Conservation (phyloP, 2,329 filamentous ascomycete species). For the Neofusicoccum sp. region DNA sequence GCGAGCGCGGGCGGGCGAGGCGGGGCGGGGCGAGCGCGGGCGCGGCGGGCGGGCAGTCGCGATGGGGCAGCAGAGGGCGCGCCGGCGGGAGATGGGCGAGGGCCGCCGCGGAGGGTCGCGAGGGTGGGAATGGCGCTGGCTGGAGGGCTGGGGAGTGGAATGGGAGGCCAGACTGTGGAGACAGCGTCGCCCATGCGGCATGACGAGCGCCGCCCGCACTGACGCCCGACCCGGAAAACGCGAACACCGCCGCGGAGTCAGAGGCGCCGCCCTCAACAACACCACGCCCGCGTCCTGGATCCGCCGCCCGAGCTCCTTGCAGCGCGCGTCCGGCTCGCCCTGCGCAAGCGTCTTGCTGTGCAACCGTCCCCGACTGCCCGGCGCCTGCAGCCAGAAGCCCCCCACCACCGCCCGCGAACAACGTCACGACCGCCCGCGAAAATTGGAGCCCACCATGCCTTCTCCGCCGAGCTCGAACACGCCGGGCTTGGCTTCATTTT, state of each 20-base stretch:
- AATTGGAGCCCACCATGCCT: constrained; percentile 50
- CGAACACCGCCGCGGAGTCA: neutral
- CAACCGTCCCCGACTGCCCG: neutral
- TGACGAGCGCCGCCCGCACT: constrained; percentile 2
- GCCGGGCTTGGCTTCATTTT: constrained; percentile 73
- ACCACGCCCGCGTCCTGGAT: constrained; percentile 6
- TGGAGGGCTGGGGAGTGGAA: neutral
- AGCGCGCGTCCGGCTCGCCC: neutral
- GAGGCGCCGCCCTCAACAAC: neutral
- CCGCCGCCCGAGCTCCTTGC: neutral
- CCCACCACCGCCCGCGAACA: constrained; percentile 3
- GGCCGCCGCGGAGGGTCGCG: neutral
- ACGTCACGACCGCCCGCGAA: constrained; percentile 3
- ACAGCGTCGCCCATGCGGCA: constrained; percentile 12
- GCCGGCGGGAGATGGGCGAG: constrained; percentile 10
- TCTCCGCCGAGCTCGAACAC: constrained; percentile 57
- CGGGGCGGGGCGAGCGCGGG: neutral
- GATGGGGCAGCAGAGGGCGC: neutral
- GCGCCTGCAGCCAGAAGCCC: neutral
- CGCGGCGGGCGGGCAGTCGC: neutral
- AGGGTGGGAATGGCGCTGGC: neutral
- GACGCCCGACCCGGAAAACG: constrained; percentile 10
- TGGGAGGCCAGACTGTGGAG: constrained; percentile 15
- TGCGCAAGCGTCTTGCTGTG: constrained; percentile 3
- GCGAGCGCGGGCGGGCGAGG: neutral